Base-by-base conservation (phyloP, 345 rosid genomes). In the Mangifera indica region DNA sequence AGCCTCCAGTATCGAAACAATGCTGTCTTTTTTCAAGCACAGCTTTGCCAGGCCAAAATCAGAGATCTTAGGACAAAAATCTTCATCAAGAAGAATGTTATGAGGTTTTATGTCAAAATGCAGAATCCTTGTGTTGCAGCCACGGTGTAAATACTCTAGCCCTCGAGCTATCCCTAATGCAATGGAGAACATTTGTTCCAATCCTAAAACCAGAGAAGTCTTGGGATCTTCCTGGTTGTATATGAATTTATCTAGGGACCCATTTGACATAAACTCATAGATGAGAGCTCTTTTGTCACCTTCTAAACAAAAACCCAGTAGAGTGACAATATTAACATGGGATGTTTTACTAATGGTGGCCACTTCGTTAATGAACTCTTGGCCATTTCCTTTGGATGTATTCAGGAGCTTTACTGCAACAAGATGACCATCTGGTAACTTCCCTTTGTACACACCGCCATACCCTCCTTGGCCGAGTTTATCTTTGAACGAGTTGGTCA, bases 81-180 rank as follows among this genome's bases (percentile, higher is more conserved):
- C 58, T 14, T 58, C 13, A 0, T 79, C 75, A 0, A 76, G 60
- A 14, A 72, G 77, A 37, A 75, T 49, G 55, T 75, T 68, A 17
- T 71, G 73, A 14, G 79, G 78, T 45, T 69, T 79, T 60, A 79
- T 68, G 66, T 82, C 81, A 2, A 79, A 77, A 64, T 82, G 83
- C 70, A 82, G 15, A n/a, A 82, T 77, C 49, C 79, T 77, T 3
- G 74, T 74, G 48, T 32, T 79, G 60, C 82, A 82, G 1, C 81
- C 82, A 2, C 62, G 58, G 24, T 82, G 85, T 14, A 79, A 69
- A 62, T 82, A 77, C 60, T 79, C 82, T 0, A 79, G 69, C 20
- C 85, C 82, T 12, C 63, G 21, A 11, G 83, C 79, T 22, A 71
- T 71, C 21, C 81, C 81, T 0, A 54, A 1, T 0, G 73, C 69